Conservation (phyloP, 2,329 filamentous ascomycete genomes). For the Colletotrichum coccodes region DNA sequence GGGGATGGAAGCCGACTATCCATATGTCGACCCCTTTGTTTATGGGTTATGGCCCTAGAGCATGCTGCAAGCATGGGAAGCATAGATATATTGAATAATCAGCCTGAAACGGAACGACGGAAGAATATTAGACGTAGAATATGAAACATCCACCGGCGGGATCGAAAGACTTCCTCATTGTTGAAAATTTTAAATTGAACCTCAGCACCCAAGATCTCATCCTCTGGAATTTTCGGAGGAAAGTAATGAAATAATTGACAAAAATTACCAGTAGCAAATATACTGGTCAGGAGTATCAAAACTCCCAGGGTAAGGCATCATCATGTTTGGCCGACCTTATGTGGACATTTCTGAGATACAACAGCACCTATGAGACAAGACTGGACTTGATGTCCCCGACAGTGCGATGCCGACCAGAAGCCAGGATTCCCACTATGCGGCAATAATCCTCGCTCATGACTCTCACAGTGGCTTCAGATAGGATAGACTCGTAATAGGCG, state of each 20-base stretch:
- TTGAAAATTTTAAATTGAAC: not conserved
- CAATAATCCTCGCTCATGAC: not conserved
- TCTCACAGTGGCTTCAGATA: not conserved
- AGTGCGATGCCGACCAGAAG: not conserved
- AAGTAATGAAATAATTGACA: too few species aligned
- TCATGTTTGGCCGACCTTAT: too few species aligned
- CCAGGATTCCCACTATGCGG: not conserved
- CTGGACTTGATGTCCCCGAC: not conserved
- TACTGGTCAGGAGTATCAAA: too few species aligned
- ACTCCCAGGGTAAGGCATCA: too few species aligned
- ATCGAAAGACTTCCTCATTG: not conserved
- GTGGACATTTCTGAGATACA: not conserved
- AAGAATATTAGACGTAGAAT: too few species aligned
- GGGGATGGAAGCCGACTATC: conserved; percentile 43
- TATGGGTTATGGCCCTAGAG: conserved; percentile 42
- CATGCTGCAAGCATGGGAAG: not conserved
- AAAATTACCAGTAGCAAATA: too few species aligned
- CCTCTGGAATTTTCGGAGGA: too few species aligned
- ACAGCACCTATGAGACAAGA: not conserved
- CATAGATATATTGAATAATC: not conserved
- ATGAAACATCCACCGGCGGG: not conserved
- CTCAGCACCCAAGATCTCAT: too few species aligned
- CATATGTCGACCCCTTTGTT: conserved; percentile 42
- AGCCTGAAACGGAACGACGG: too few species aligned
- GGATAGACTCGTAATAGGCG: conserved; percentile 11